Evolutionary conservation across 2,329 filamentous ascomycete genomes (phyloP), one percentile per base, ranked within the genome.

Genomic region (Xylariales sp.): DNA sequence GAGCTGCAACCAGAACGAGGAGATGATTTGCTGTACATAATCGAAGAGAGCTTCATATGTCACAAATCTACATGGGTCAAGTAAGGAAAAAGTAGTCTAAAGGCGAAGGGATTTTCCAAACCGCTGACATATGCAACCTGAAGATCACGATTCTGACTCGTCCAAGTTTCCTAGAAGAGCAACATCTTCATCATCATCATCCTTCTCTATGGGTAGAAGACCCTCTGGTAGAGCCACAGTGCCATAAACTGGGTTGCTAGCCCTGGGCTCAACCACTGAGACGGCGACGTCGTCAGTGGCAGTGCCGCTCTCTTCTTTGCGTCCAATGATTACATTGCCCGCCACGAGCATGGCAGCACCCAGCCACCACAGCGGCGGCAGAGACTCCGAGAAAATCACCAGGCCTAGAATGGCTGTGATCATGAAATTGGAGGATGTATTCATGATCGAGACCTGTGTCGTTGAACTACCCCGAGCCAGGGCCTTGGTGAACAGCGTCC

Each of bases 401-500:
- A 77, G 69, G 19, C 86, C 85, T 15, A 90, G 68, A 5, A 90
- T 49, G 6, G 86, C 86, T 0, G 86, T 90, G 46, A 88, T 64
- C 64, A 91, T 74, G 61, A 91, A 91, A 65, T 91, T 91, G 43
- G 84, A 74, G 11, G 84, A 87, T 3, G 86, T 90, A 62, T 91
- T 91, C 61, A 91, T 80, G 58, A 91, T 84, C 51, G 80, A 84
- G 36, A 90, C 86, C 56, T 88, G 84, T 0, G 86, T 87, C 7
- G 86, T 88, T 2, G 84, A 88, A 44, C 77, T 75, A 11, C 85
- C 84, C 14, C 77, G 74, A 0, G 85, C 80, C n/a, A 91, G 75
- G 39, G 86, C 86, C 37, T 79, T 76, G 5, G 86, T 91, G 66
- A 90, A 91, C 35, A 91, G 74, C 0, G 83, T 80, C 86, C 86